Conservation (phyloP, 2,329 filamentous ascomycete genomes). For the Pseudogymnoascus sp. region DNA sequence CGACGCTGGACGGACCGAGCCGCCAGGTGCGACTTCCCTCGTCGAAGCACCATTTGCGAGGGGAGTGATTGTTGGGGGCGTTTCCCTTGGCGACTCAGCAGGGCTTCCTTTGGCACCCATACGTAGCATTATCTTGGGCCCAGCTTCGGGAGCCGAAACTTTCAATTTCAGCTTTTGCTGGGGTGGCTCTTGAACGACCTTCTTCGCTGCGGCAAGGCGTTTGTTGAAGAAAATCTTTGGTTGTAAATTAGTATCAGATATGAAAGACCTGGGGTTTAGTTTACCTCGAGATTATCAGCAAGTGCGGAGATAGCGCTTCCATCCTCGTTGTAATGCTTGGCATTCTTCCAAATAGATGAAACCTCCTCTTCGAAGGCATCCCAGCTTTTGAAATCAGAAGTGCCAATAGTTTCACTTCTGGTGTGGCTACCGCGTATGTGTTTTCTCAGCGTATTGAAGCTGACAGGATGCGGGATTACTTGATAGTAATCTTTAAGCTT, state of each 20-base stretch:
- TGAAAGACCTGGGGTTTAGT: conserved; percentile 18
- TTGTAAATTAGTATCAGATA: conserved; percentile 16
- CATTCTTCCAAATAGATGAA: conserved; percentile 78
- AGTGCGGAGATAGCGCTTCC: conserved; percentile 74
- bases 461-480: conserved; percentile 72
- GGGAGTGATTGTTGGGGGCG: conserved; percentile 20
- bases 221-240: conserved; percentile 57
- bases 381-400: conserved; percentile 72
- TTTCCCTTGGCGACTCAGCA: conserved; percentile 37
- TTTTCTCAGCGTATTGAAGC: conserved; percentile 69
- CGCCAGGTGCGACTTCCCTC: background rate
- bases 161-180: conserved; percentile 77
- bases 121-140: conserved; percentile 64
- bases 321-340: conserved; percentile 84
- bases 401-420: conserved; percentile 39
- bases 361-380: conserved; percentile 70
- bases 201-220: conserved; percentile 62
- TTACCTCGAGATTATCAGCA: conserved; percentile 70
- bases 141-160: conserved; percentile 39
- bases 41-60: background rate
- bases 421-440: conserved; percentile 53
- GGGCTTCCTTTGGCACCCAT: conserved; percentile 52
- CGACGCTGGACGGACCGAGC: conserved; percentile 15
- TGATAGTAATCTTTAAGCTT: conserved; percentile 78
- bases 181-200: conserved; percentile 60